Percentiles rank a stretch among this genome's conserved stretches.
These are phyloP conservation scores for Lasiodiplodia hormozganensis DNA, from an alignment of 2,329 filamentous ascomycete species.

Conservation along the genomic window DNA sequence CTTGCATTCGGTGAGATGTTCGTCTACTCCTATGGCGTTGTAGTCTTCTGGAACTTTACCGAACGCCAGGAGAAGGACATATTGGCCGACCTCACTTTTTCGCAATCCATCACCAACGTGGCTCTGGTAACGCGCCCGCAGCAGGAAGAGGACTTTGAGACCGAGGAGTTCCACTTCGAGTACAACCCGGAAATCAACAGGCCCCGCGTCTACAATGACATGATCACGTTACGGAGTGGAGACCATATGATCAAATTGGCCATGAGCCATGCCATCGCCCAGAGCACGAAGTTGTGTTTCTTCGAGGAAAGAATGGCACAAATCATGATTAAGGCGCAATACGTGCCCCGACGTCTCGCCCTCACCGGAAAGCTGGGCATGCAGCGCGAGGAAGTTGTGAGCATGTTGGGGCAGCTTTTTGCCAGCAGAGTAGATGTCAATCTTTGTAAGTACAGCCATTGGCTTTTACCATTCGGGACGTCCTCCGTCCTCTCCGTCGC, in stretches of 20 bases:
- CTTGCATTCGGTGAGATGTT: slow-evolving; percentile 94
- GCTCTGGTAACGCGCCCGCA: slow-evolving; percentile 80
- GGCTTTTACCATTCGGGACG: not conserved
- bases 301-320: slow-evolving; percentile 96
- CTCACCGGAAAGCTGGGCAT: slow-evolving; percentile 90
- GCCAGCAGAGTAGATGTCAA: slow-evolving; percentile 97
- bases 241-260: slow-evolving; percentile 99
- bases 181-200: slow-evolving; percentile 87
- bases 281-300: slow-evolving; percentile 94
- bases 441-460: slow-evolving; percentile 71
- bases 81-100: slow-evolving; percentile 91
- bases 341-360: slow-evolving; percentile 87
- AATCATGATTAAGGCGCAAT: slow-evolving; percentile 91
- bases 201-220: slow-evolving; percentile 96
- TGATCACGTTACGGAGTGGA: slow-evolving; percentile 93
- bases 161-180: slow-evolving; percentile 97
- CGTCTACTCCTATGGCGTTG: slow-evolving; percentile 95
- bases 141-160: slow-evolving; percentile 91
- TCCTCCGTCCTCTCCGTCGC: not conserved
- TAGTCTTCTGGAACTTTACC: slow-evolving; percentile 99
- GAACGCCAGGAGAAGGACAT: slow-evolving; percentile 96
- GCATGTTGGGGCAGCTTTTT: slow-evolving; percentile 88
- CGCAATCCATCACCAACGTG: slow-evolving; percentile 68
- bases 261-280: slow-evolving; percentile 95
- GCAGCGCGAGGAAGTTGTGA: slow-evolving; percentile 89